Conservation (phyloP, 768 basidiomycete species). For the Pilatotrama ljubarskyi region DNA sequence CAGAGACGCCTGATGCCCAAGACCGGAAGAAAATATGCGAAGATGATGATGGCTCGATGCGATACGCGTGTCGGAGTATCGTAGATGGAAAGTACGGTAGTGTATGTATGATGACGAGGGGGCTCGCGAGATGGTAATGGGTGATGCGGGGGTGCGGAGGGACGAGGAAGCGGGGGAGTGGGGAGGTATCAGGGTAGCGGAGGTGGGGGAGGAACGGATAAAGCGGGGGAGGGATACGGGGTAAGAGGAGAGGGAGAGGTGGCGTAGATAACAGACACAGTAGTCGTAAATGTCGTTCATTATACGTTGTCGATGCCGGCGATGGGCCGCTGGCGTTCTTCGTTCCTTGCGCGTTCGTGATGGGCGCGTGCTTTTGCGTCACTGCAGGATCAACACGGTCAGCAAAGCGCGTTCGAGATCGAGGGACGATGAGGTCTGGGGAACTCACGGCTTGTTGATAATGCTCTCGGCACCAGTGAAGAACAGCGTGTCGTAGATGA, state of each 20-base stretch:
- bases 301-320: constrained; percentile 17
- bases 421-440: not conserved
- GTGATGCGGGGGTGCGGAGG: too few relatives aligned
- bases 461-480: constrained; percentile 57
- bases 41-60: not conserved
- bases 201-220: not conserved
- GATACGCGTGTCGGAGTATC: not conserved
- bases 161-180: too few relatives aligned
- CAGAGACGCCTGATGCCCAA: not conserved
- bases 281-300: not conserved
- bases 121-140: too few relatives aligned
- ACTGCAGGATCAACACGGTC: not conserved
- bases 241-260: not conserved
- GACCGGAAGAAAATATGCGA: not conserved
- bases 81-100: not conserved
- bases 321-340: constrained; percentile 19
- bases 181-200: not conserved
- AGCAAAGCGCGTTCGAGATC: not conserved
- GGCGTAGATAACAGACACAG: too few relatives aligned
- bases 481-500: constrained; percentile 59
- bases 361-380: constrained; percentile 18
- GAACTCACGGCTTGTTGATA: constrained; percentile 52
- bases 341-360: constrained; percentile 21
- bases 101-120: not conserved
- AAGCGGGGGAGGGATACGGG: not conserved